phyloP scores from a whole-genome alignment of 768 basidiomycete genomes.

The Scleroderma citrinum region DNA sequence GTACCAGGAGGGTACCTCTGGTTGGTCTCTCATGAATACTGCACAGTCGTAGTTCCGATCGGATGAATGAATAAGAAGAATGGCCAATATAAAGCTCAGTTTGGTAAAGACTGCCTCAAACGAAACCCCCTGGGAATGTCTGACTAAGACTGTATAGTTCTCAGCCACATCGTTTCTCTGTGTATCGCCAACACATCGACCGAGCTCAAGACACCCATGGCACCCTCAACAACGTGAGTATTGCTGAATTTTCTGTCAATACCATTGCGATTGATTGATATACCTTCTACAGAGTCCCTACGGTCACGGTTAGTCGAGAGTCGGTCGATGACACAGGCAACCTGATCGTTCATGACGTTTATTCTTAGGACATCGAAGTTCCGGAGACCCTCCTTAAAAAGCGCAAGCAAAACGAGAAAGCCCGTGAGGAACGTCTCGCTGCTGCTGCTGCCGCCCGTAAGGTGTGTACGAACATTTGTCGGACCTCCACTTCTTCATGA shows the following conservation, averaged over 20 bases:
- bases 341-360: conserved; percentile 9
- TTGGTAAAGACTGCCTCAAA: too few relatives aligned
- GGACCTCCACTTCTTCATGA: conserved; percentile 45
- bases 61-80: too few relatives aligned
- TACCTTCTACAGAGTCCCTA: conserved; percentile 34
- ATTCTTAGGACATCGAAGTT: conserved; percentile 79
- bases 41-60: too few relatives aligned
- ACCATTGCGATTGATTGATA: not conserved
- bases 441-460: conserved; percentile 83
- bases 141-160: conserved; percentile 34
- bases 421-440: conserved; percentile 85
- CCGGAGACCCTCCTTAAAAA: conserved; percentile 99
- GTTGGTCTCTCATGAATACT: too few relatives aligned
- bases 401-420: conserved; percentile 96
- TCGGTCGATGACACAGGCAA: not conserved
- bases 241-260: conserved; percentile 1
- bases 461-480: conserved; percentile 43
- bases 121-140: conserved; percentile 18
- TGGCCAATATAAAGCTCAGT: too few relatives aligned
- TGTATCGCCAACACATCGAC: conserved; percentile 17
- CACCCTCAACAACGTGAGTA: conserved; percentile 49
- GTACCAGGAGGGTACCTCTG: too few relatives aligned
- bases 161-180: conserved; percentile 31
- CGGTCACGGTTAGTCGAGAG: conserved; percentile 36
- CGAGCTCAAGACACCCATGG: conserved; percentile 38